These are phyloP conservation scores for Pythium insidiosum DNA, from an alignment of 352 stramenopile species.

Conservation along the genomic window DNA sequence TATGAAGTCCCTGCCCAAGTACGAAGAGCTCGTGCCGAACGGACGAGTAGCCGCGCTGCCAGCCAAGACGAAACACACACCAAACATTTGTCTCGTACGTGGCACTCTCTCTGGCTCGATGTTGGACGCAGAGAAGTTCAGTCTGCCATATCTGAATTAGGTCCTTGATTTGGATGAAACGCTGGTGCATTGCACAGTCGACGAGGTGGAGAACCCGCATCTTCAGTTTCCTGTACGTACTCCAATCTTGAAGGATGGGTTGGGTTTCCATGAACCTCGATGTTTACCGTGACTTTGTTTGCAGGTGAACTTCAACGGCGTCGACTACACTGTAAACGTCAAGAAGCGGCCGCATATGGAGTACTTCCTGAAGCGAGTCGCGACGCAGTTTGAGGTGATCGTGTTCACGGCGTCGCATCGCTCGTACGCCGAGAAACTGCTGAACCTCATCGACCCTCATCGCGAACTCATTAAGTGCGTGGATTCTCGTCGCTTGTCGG, in stretches of 20 bases:
- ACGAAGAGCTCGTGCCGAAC: conserved; percentile 54
- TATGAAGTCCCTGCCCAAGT: conserved; percentile 82
- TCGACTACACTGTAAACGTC: conserved; percentile 96
- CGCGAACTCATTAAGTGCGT: conserved; percentile 82
- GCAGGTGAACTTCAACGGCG: conserved; percentile 90
- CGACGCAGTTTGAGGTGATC: conserved; percentile 96
- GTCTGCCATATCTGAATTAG: conserved; percentile 3
- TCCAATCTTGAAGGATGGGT: background rate
- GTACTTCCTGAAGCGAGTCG: conserved; percentile 91
- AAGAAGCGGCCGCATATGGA: conserved; percentile 94
- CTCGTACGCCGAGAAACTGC: conserved; percentile 94
- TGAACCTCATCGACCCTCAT: conserved; percentile 95
- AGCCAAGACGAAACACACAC: conserved; percentile 34
- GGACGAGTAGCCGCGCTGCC: conserved; percentile 47
- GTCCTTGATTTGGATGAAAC: conserved; percentile 99
- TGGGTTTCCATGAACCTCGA: background rate
- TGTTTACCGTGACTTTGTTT: background rate
- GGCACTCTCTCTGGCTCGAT: too few species aligned
- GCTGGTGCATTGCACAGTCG: conserved; percentile 98
- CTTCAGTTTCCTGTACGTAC: conserved; percentile 90
- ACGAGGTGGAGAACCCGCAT: conserved; percentile 91
- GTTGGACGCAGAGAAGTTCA: too few species aligned
- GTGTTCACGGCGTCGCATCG: conserved; percentile 97
- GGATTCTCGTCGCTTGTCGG: background rate
- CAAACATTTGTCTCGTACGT: conserved; percentile 64